phyloP scores from a whole-genome alignment of 257 asterid genomes.

The Solanum appendiculatum region DNA sequence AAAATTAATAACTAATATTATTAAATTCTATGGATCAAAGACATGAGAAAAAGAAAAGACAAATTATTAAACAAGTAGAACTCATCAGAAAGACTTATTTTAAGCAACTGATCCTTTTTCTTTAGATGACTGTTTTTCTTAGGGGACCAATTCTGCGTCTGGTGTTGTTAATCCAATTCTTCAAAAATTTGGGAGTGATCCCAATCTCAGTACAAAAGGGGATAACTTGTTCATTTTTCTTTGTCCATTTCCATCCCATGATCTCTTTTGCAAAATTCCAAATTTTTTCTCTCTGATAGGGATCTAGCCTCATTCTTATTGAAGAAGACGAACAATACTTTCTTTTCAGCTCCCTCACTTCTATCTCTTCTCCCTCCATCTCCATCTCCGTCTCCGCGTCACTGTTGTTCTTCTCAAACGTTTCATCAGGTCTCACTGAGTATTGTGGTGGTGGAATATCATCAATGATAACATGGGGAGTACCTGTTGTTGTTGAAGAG shows the following conservation, averaged over 20 bases:
- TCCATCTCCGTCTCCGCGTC: neutral
- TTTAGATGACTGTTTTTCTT: neutral
- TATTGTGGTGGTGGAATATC: neutral
- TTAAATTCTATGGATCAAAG: too few relatives aligned
- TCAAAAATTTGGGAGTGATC: neutral
- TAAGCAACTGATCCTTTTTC: too few relatives aligned
- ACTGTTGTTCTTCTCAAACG: neutral
- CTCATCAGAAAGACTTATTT: neutral
- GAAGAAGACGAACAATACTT: neutral
- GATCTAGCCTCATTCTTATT: neutral
- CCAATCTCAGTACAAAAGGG: slow-evolving; percentile 1
- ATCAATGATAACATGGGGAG: neutral
- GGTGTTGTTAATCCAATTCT: slow-evolving; percentile 5
- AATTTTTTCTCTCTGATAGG: neutral
- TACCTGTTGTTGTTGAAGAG: neutral
- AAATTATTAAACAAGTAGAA: neutral
- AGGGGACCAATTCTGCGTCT: neutral
- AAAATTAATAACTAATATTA: too few relatives aligned
- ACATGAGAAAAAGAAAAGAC: too few relatives aligned
- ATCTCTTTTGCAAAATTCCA: neutral
- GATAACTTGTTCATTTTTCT: neutral
- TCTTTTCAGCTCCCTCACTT: neutral
- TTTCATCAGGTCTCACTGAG: neutral
- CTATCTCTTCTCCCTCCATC: neutral
- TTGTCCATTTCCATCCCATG: neutral